Evolutionary conservation across 2,329 filamentous ascomycete species (phyloP).

Genomic region (Anisogramma anomala): DNA sequence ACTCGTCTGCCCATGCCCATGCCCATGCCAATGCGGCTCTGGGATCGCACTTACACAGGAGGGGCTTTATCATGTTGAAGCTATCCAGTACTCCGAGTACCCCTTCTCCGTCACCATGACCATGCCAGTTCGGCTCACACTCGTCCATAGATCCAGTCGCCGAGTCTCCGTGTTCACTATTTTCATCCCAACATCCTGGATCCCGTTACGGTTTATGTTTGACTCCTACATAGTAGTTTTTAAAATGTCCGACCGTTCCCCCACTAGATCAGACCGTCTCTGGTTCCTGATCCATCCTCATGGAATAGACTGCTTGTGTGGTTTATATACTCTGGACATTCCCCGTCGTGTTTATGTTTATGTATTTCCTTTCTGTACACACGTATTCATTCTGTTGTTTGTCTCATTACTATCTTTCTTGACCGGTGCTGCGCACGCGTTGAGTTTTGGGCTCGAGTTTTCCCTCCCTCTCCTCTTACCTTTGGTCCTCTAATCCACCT

Average conservation of each 20-base stretch:
- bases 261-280: background rate
- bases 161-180: slow-evolving; percentile 6
- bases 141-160: background rate
- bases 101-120: slow-evolving; percentile 4
- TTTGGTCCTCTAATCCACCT: slow-evolving; percentile 17
- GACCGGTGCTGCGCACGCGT: slow-evolving; percentile 10
- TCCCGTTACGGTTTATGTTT: slow-evolving; percentile 5
- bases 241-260: slow-evolving; percentile 3
- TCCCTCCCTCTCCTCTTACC: slow-evolving; percentile 7
- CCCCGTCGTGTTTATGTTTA: background rate
- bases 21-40: slow-evolving; percentile 14
- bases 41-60: too few relatives aligned
- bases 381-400: too few relatives aligned
- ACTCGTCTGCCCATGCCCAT: too few relatives aligned
- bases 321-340: slow-evolving; percentile 9
- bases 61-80: slow-evolving; percentile 4
- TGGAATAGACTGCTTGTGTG: slow-evolving; percentile 4
- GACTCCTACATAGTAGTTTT: slow-evolving; percentile 2
- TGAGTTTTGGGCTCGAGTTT: slow-evolving; percentile 6
- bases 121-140: slow-evolving; percentile 1
- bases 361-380: too few relatives aligned
- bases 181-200: slow-evolving; percentile 5
- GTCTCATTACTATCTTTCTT: slow-evolving; percentile 5
- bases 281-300: background rate
- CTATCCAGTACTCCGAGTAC: slow-evolving; percentile 13